phyloP scores from a whole-genome alignment of 371 early-diverging fungal species.

The Blakeslea trispora region DNA sequence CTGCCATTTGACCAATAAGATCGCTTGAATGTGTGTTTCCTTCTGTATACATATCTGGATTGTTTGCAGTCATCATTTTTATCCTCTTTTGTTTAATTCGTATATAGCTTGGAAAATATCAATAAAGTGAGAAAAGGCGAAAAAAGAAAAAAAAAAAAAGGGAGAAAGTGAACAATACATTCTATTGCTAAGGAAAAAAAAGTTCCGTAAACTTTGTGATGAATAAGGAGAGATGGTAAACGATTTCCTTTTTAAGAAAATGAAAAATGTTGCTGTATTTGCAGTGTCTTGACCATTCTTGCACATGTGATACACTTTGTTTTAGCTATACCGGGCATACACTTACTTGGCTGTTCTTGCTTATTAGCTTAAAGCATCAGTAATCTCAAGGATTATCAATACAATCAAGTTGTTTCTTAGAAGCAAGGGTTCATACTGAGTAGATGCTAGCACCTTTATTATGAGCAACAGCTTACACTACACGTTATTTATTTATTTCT shows the following conservation, averaged over 20 bases:
- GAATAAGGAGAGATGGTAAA: constrained; percentile 1
- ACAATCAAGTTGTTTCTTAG: no score
- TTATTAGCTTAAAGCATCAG: no score
- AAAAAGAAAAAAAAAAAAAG: constrained; percentile 1
- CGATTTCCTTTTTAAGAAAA: neutral
- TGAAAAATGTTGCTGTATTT: constrained; percentile 1
- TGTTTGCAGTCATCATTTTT: constrained; percentile 25
- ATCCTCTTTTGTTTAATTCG: neutral
- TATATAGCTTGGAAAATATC: neutral
- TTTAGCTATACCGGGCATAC: no score
- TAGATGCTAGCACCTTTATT: no score
- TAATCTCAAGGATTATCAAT: no score
- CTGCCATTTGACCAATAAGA: constrained; percentile 28
- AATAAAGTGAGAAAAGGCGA: constrained; percentile 2
- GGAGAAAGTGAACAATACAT: neutral
- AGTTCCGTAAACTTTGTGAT: constrained; percentile 1
- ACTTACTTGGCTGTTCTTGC: no score
- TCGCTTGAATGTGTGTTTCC: constrained; percentile 10
- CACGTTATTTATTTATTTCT: no score
- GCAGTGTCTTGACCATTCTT: no score
- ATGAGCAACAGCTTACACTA: no score
- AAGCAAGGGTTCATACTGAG: no score
- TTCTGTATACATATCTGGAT: constrained; percentile 9
- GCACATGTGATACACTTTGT: no score
- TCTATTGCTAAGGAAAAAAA: neutral